Evolutionary conservation across 1,139 yeast genomes (phyloP).

Genomic region (Hanseniaspora gamundiae): DNA sequence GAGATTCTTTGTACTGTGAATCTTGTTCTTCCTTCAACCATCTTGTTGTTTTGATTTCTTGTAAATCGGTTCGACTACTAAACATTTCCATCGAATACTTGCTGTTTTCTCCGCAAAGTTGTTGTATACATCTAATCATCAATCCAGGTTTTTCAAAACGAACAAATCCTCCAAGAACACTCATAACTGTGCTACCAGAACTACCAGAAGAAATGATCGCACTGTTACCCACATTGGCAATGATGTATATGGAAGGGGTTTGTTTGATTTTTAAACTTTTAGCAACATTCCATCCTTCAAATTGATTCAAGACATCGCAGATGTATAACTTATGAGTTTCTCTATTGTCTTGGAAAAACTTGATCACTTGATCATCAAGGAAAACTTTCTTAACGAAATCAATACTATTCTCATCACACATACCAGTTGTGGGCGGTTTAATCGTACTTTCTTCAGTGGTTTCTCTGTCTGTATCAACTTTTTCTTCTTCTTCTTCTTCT

Average conservation of each 20-base stretch:
- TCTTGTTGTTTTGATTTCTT: conserved; percentile 26
- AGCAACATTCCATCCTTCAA: conserved; percentile 26
- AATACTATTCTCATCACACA: conserved; percentile 11
- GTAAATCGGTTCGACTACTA: conserved; percentile 25
- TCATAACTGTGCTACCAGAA: conserved; percentile 23
- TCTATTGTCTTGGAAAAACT: conserved; percentile 15
- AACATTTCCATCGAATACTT: conserved; percentile 19
- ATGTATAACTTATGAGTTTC: conserved; percentile 22
- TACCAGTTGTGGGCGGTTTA: too few relatives aligned
- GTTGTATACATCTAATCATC: conserved; percentile 18
- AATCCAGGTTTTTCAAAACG: conserved; percentile 1
- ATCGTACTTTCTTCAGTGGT: not conserved
- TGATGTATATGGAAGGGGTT: conserved; percentile 25
- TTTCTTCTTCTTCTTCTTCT: conserved; percentile 6
- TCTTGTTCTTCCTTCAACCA: conserved; percentile 28
- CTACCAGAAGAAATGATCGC: conserved; percentile 18
- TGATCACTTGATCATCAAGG: conserved; percentile 17
- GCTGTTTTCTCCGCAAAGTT: not conserved
- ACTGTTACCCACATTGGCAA: conserved; percentile 24
- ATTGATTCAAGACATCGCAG: conserved; percentile 21
- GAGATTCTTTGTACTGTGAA: conserved; percentile 27
- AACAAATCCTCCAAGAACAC: conserved; percentile 16
- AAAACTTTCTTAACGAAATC: conserved; percentile 21
- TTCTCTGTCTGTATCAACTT: conserved; percentile 7
- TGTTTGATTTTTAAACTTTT: conserved; percentile 18